These are phyloP conservation scores for Biscutella auriculata DNA, from an alignment of 441 rosid genomes.

Conservation along the genomic window DNA sequence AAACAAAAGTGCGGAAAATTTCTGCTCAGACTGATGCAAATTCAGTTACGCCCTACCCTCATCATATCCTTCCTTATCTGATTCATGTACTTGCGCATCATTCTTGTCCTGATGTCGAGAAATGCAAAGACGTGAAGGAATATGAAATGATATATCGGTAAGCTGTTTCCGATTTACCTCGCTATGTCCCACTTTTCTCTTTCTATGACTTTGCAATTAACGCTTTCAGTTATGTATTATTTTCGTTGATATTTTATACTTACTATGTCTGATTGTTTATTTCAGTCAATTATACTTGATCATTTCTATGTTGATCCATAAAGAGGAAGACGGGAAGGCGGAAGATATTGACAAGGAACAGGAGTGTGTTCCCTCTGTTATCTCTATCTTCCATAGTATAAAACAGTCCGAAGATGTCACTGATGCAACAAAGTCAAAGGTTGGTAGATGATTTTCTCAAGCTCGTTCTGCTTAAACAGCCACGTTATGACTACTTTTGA, in stretches of 20 bases:
- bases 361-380: slow-evolving; percentile 45
- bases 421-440: slow-evolving; percentile 77
- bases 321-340: slow-evolving; percentile 77
- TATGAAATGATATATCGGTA: slow-evolving; percentile 82
- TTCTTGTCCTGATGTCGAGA: slow-evolving; percentile 70
- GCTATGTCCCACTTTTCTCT: background rate
- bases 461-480: slow-evolving; percentile 8
- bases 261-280: background rate
- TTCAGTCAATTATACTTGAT: slow-evolving; percentile 73
- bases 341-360: slow-evolving; percentile 53
- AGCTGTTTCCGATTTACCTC: background rate
- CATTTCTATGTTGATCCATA: slow-evolving; percentile 58
- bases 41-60: slow-evolving; percentile 46
- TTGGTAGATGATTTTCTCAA: slow-evolving; percentile 19
- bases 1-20: slow-evolving; percentile 71
- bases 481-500: slow-evolving; percentile 4
- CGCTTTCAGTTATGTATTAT: background rate
- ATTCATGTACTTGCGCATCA: slow-evolving; percentile 88
- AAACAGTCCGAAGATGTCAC: slow-evolving; percentile 69
- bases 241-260: background rate
- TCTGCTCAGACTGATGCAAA: slow-evolving; percentile 62
- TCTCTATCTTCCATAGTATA: slow-evolving; percentile 53
- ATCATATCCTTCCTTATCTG: slow-evolving; percentile 58
- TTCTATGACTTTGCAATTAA: background rate
- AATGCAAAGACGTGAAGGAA: slow-evolving; percentile 79